Evolutionary conservation across 2,329 filamentous ascomycete genomes (phyloP).

Genomic region (Alternaria atra): DNA sequence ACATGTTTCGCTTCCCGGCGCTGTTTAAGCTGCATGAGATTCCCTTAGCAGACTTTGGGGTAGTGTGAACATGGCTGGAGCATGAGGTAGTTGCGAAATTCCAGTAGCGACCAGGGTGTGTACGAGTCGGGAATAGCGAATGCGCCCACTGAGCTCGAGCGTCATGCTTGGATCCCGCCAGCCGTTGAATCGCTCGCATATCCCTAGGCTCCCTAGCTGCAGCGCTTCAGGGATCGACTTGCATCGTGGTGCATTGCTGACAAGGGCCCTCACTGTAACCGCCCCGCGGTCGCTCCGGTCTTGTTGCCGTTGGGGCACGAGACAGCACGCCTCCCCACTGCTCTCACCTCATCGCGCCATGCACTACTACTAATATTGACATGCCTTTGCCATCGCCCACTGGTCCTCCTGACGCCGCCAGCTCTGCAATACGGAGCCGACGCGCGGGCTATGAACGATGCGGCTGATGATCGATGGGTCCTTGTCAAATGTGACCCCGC

Average conservation of each 20-base stretch:
- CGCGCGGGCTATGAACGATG: conserved; percentile 40
- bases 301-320: conserved; percentile 35
- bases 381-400: conserved; percentile 15
- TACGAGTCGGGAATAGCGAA: conserved; percentile 41
- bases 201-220: conserved; percentile 43
- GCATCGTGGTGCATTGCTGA: conserved; percentile 32
- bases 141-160: conserved; percentile 45
- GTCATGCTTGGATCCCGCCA: conserved; percentile 52
- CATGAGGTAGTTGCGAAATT: conserved; percentile 53
- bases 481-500: conserved; percentile 46
- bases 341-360: conserved; percentile 35
- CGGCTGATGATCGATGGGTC: conserved; percentile 51
- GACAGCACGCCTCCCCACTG: conserved; percentile 27
- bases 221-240: conserved; percentile 50
- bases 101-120: conserved; percentile 41
- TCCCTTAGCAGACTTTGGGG: conserved; percentile 53
- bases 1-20: conserved; percentile 52
- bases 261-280: conserved; percentile 30
- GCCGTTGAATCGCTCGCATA: conserved; percentile 52
- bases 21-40: conserved; percentile 52
- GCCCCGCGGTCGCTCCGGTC: conserved; percentile 37
- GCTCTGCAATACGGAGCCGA: conserved; percentile 28
- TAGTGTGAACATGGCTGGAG: conserved; percentile 53
- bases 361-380: conserved; percentile 4
- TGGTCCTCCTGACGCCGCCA: conserved; percentile 29